These are phyloP conservation scores for Trichosanthes truncata DNA, from an alignment of 306 rosid genomes.

Conservation along the genomic window DNA sequence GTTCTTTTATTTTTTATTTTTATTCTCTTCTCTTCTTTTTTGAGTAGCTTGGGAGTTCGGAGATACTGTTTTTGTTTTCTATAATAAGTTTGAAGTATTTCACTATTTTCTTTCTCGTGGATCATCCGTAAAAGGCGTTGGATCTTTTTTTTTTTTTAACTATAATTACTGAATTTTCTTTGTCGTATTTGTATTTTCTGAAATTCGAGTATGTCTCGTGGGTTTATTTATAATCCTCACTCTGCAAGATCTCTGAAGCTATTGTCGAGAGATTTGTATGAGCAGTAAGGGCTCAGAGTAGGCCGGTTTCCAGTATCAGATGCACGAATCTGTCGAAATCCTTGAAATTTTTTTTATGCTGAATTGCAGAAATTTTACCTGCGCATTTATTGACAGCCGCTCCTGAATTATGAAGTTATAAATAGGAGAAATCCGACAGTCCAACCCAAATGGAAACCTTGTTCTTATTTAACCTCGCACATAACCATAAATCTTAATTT, in stretches of 20 bases:
- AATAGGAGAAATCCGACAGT: background rate
- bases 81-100: background rate
- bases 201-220: slow-evolving; percentile 2
- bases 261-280: slow-evolving; percentile 10
- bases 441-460: background rate
- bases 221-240: slow-evolving; percentile 7
- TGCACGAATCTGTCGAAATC: slow-evolving; percentile 5
- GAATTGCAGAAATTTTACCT: background rate
- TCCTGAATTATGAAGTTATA: background rate
- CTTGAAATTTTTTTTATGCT: background rate
- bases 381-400: background rate
- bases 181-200: background rate
- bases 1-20: background rate
- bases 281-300: slow-evolving; percentile 1
- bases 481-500: background rate
- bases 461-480: background rate
- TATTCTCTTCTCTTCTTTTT: background rate
- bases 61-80: background rate
- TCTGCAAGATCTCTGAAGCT: slow-evolving; percentile 6
- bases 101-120: background rate
- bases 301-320: background rate
- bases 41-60: background rate
- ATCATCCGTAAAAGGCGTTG: slow-evolving; percentile 2
- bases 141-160: background rate
- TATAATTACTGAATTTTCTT: background rate